A percentile compares a stretch with the other conserved stretches of the same genome.
These are phyloP conservation scores for Camelina neglecta DNA, from an alignment of 345 rosid species.

Conservation along the genomic window DNA sequence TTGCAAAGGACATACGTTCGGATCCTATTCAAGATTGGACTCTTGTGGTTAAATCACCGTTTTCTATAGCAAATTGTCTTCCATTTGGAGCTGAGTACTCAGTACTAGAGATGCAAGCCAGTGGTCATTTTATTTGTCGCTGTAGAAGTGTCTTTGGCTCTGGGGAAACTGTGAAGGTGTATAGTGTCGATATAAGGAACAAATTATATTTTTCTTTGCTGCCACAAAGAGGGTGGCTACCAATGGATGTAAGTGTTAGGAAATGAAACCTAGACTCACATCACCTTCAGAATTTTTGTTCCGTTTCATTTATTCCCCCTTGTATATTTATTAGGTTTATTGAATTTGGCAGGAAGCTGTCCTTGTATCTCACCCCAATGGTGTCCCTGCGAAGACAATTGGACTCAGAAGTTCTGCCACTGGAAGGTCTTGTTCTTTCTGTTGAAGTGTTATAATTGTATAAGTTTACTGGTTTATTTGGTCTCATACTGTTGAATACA, in stretches of 20 bases:
- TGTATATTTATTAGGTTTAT: conserved; percentile 32
- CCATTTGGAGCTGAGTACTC: conserved; percentile 87
- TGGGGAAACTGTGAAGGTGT: conserved; percentile 73
- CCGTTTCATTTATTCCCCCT: conserved; percentile 6
- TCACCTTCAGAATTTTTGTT: conserved; percentile 22
- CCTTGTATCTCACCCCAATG: conserved; percentile 80
- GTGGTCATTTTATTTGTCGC: conserved; percentile 66
- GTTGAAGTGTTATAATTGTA: conserved; percentile 18
- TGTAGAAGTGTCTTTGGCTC: conserved; percentile 70
- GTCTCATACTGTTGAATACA: conserved; percentile 40
- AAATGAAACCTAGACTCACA: conserved; percentile 25
- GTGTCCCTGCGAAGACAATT: conserved; percentile 76
- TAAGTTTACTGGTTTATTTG: conserved; percentile 14
- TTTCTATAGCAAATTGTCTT: conserved; percentile 78
- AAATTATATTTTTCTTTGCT: conserved; percentile 75
- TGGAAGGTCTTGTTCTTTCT: conserved; percentile 69
- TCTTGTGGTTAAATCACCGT: conserved; percentile 81
- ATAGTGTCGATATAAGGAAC: conserved; percentile 72
- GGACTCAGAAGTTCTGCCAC: conserved; percentile 80
- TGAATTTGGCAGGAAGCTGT: conserved; percentile 73
- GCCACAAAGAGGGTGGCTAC: conserved; percentile 92
- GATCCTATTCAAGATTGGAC: conserved; percentile 93
- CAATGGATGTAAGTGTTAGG: conserved; percentile 60
- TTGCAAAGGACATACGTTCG: conserved; percentile 76
- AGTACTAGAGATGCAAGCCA: conserved; percentile 69